Evolutionary conservation across 352 stramenopile genomes (phyloP), one percentile per base, ranked within the genome.

Genomic region (Halophytophthora batemanensis): DNA sequence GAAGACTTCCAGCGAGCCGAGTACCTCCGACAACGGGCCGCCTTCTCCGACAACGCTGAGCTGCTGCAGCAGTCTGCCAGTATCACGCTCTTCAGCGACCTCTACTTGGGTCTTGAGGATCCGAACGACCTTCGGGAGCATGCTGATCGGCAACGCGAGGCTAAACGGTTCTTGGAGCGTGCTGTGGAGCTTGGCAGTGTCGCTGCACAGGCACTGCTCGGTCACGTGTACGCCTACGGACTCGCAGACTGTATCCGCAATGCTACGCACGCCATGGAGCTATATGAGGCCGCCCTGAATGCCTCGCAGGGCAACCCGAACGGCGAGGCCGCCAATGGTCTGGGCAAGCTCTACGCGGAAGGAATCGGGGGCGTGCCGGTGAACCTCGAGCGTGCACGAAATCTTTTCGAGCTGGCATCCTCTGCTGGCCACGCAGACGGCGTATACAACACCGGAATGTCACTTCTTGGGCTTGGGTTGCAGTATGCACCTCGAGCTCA

Each of bases 391-490:
- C 52, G 45, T 18, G 79, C 83, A 3, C 75, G 79, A 21, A 43
- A 68, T 18, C 63, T 79, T 18, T 89, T 91, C 39, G 52, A 80
- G n/a, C 6, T 75, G 13, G 77, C 77, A 7, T 76, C 69, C 0
- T 58, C 59, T 29, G 50, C 48, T 17, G 86, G 79, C 5, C 78
- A 94, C 18, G 72, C 71, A 8, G 82, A 94, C 35, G 82, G 74
- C 13, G 71, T 90, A 7, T 96, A 89, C 54, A 77, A 93, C 52
- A 64, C 78, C 6, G 86, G 72, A 5, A 58, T 72, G 46, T 39
- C 88, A 19, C 71, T 86, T 28, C 41, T 71, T 0, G 34, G 69
- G 13, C 44, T 78, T 1, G 31, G 65, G 0, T 6, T 49, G 0
- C 36, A 52, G 2, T 23, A 66, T 35, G 55, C 64, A 12, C 40